A percentile compares a stretch with the other conserved stretches of the same genome.
Conservation (phyloP, 192 early-diverging fungal genomes). For the Kappamyces sp. region DNA sequence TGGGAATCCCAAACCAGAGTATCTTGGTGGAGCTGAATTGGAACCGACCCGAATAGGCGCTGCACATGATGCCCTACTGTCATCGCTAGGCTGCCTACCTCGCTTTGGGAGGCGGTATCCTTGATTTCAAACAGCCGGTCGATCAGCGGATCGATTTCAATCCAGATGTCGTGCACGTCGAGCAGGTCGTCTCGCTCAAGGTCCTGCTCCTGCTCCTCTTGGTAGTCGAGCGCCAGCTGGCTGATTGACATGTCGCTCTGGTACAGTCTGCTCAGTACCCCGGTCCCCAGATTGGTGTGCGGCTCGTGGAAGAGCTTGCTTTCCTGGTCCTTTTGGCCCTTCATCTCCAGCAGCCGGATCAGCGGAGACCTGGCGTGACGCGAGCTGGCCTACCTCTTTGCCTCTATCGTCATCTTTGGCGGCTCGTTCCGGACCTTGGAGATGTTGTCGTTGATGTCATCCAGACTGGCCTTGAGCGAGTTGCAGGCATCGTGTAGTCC, state of each 20-base stretch:
- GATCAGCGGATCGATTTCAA: constrained; percentile 2
- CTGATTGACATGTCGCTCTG: too few relatives aligned
- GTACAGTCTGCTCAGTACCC: too few relatives aligned
- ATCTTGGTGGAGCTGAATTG: constrained; percentile 2
- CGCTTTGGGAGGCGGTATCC: background rate
- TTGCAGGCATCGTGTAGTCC: constrained; percentile 1
- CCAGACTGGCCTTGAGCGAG: background rate
- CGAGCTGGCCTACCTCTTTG: too few relatives aligned
- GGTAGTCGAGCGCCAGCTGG: too few relatives aligned
- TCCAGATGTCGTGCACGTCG: constrained; percentile 3
- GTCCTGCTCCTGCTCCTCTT: background rate
- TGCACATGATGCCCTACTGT: background rate
- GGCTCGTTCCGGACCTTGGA: too few relatives aligned
- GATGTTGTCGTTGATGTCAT: background rate
- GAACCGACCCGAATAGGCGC: background rate
- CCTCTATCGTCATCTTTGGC: too few relatives aligned
- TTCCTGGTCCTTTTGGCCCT: too few relatives aligned
- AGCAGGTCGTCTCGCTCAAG: background rate
- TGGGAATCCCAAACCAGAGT: constrained; percentile 10
- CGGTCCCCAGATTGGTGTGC: too few relatives aligned
- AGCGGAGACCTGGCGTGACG: too few relatives aligned
- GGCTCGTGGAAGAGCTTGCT: too few relatives aligned
- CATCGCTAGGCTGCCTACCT: background rate
- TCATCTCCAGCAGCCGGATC: too few relatives aligned
- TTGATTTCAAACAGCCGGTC: background rate